Base-by-base conservation (phyloP, 129 eudicot species). In the Erigeron canadensis region DNA sequence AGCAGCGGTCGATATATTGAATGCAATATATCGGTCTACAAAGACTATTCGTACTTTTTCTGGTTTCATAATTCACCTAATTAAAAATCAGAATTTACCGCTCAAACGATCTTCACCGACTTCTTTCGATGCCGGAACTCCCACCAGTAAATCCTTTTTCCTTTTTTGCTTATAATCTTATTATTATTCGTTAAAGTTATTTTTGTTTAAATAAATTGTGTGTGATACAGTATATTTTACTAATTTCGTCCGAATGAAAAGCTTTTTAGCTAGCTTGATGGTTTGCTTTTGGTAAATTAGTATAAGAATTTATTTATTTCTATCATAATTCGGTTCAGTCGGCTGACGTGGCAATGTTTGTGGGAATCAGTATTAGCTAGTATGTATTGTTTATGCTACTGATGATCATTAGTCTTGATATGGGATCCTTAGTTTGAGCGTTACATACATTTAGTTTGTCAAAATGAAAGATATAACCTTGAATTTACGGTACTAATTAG, bases 1-100 rank as follows among this genome's bases (percentile, higher is more conserved):
- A 41, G 40, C 76, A 7, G 81, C 81, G 18, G 53, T 63, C 19
- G 60, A 44, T 51, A 70, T 77, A 22, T 47, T 77, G 11, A 77
- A 70, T 17, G 43, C 4, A 63, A 77, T 77, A 10, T 10, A 38
- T 45, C 21, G 9, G 0, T 72, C 76, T 21, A 67, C 7, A 5
- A 16, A 12, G 16, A 16, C 2, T 0, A 53, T 70, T 66, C 81
- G 72, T 63, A 16, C 21, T 8, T 63, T 77, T 70, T 47, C 71
- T 1, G 67, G 72, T 5, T 77, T 1, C 17, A 77, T 77, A 41
- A 18, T 63, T 41, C 11, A 53, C 8, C 40, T 77, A 67, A 51
- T 63, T 4, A 77, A 77, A 58, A 17, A 55, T 15, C 8, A 8
- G 16, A 68, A 21, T 37, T 69, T 57, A 16, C 76, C 81, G 10